Base-by-base conservation (phyloP, 192 early-diverging fungal species). In the Coemansia sp. region DNA sequence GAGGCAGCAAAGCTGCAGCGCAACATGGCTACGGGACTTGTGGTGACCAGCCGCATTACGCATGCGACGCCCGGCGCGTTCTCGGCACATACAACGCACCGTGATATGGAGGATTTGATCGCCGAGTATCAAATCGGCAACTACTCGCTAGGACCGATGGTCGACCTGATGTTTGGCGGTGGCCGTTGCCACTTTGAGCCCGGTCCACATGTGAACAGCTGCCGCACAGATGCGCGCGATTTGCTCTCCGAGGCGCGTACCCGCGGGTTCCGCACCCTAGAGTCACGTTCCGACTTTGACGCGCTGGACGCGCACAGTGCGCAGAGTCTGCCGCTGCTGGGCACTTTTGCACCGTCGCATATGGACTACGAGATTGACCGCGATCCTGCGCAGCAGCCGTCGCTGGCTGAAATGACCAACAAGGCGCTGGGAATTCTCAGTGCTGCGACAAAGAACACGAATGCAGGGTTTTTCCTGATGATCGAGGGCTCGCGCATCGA, bases 401-500 rank as follows among this genome's bases (percentile, higher is more conserved):
- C 89, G 21, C 73, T 99, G 62, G 78, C 72, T 24, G 89, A 95
- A 61, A 97, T 97, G 95, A 74, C 94, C 5, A 52, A 72, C 14
- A 92, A 90, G 71, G 94, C 94, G n/a, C 64, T 99, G 17, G 68
- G 78, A 5, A 76, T 96, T 7, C 83, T 99, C n/a, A 73, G 78
- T 19, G 29, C 78, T 0, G 82, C 86, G 2, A 80, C 82, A 0
- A 67, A 67, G 48, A 66, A 79, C 59, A 70, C 75, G 22, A 83
- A 85, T 52, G 65, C 80, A 0, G 95, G 97, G 4, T 99, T 97
- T 78, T 94, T 97, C 71, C 77, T 99, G 70, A 93, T 99, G 92
- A 90, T 98, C 64, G 97, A 98, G 82, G 93, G 97, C 32, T 92
- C 90, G 61, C 80, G 94, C 48, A 98, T 98, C 63, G 93, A 99